phyloP scores from a whole-genome alignment of 768 basidiomycete genomes.

The Leccinum longicurvipes region DNA sequence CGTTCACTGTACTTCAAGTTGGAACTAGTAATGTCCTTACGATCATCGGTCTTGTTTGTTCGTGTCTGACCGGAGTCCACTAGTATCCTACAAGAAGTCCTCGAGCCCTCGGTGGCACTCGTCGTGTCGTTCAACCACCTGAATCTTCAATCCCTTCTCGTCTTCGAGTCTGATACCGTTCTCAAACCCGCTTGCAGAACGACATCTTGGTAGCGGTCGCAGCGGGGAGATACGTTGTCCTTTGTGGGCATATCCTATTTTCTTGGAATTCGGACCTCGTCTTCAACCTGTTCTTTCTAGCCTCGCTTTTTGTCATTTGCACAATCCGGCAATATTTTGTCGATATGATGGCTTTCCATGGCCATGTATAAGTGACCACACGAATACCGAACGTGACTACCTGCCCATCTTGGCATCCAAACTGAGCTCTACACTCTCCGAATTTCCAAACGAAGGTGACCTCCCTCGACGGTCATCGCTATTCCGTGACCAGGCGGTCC shows the following conservation, averaged over 20 bases:
- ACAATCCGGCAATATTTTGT: constrained; percentile 15
- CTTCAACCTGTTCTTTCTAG: background rate
- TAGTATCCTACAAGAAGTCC: constrained; percentile 66
- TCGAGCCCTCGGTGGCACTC: constrained; percentile 55
- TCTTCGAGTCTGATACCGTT: constrained; percentile 83
- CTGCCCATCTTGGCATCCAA: constrained; percentile 69
- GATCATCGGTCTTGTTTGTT: no score
- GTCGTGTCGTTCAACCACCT: constrained; percentile 88
- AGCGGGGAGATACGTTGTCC: constrained; percentile 71
- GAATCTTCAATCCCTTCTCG: constrained; percentile 71
- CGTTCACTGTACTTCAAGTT: no score
- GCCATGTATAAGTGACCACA: constrained; percentile 86
- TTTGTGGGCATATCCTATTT: constrained; percentile 54
- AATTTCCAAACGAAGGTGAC: constrained; percentile 26
- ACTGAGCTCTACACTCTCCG: constrained; percentile 50
- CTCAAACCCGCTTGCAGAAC: constrained; percentile 75
- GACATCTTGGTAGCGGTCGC: constrained; percentile 82
- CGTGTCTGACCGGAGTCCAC: no score
- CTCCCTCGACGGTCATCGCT: background rate
- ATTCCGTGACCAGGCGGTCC: background rate
- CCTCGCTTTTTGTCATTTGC: background rate
- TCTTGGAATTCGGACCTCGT: background rate
- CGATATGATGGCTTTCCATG: constrained; percentile 15
- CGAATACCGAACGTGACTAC: constrained; percentile 94
- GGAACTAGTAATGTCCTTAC: no score